Evolutionary conservation across 176 grass and related monocot genomes (phyloP), one percentile per base, ranked within the genome.

Genomic region (Olyra latifolia): DNA sequence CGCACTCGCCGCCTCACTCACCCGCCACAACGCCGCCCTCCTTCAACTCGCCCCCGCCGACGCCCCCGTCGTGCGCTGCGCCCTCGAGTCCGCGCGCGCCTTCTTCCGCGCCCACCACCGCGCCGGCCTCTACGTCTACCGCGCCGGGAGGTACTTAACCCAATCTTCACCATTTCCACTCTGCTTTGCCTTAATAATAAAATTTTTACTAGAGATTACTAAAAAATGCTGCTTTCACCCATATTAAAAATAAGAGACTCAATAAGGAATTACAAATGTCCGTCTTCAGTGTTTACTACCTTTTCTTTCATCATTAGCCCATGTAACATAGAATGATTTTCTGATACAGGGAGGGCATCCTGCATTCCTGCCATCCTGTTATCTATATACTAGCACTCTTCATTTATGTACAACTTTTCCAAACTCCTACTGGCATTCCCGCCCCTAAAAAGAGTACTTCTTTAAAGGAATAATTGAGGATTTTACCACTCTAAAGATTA

Each of bases 11-110:
- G 72, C 49, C 24, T 97, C 93, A 49, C 88, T 97, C 71, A 78
- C 83, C 79, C 74, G 82, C 44, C 90, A 86, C 82, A 76, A 85
- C 80, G 90, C 93, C 71, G 93, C 72, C 24, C n/a, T 90, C 39
- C 54, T 97, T 50, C 83, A 97, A 3, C 85, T 97, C 59, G 79
- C 76, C 29, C 48, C 69, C 67, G 74, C 85, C 0, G 90, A 93
- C 20, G 88, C 86, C 11, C 80, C 89, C 27, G 76, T 93, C 28
- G 39, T 93, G 24, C 85, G 88, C 24, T 97, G 93, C 80, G 90
- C 87, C 35, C 85, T 97, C 82, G 85, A 97, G 52, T 90, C 93
- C 53, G 80, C 77, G 28, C 78, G 88, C 44, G 79, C 79, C 66
- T 97, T 82, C 77, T 97, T 93, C 79, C 87, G 75, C 5, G 87